phyloP scores from a whole-genome alignment of 306 rosid genomes.

The Cicer yamashitae region DNA sequence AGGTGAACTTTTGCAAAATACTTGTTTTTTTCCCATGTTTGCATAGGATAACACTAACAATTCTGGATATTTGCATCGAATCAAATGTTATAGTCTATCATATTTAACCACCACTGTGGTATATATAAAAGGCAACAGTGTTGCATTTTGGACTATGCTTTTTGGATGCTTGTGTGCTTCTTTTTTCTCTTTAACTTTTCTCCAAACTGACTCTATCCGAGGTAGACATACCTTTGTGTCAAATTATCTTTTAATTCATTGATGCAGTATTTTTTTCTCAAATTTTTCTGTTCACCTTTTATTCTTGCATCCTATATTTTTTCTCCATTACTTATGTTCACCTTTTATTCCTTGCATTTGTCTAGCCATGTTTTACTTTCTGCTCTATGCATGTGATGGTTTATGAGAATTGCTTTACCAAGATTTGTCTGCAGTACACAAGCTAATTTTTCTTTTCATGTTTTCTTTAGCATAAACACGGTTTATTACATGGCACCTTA shows the following conservation, averaged over 20 bases:
- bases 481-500: slow-evolving; percentile 99
- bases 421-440: slow-evolving; percentile 23
- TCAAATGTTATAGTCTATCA: slow-evolving; percentile 1
- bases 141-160: slow-evolving; percentile 19
- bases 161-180: slow-evolving; percentile 10
- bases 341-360: slow-evolving; percentile 24
- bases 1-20: not conserved
- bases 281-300: not conserved
- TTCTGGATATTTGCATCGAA: slow-evolving; percentile 15
- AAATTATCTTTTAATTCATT: slow-evolving; percentile 33
- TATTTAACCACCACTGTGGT: slow-evolving; percentile 8
- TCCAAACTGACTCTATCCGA: slow-evolving; percentile 30
- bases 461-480: slow-evolving; percentile 79
- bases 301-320: not conserved
- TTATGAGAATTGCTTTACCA: slow-evolving; percentile 36
- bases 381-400: not conserved
- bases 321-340: not conserved
- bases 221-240: not conserved
- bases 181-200: slow-evolving; percentile 29
- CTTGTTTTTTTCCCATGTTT: not conserved
- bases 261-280: not conserved
- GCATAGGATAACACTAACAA: not conserved
- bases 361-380: slow-evolving; percentile 1
- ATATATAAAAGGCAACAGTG: not conserved
- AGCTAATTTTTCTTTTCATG: slow-evolving; percentile 43